phyloP scores from a whole-genome alignment of 2,329 filamentous ascomycete species.

The Magnaporthiopsis incrustans region DNA sequence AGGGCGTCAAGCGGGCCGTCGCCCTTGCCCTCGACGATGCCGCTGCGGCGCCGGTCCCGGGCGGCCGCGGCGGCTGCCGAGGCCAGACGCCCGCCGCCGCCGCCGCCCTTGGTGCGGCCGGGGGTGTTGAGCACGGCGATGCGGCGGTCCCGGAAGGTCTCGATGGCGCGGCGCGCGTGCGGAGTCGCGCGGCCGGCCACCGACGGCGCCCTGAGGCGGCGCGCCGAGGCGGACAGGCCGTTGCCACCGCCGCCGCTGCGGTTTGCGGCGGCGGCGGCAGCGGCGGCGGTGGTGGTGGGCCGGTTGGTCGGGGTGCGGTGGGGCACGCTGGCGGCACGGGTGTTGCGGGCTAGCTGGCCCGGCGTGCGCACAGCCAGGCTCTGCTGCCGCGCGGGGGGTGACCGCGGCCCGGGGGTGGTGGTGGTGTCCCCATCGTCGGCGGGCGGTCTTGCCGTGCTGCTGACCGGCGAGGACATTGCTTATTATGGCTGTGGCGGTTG shows the following conservation, averaged over 20 bases:
- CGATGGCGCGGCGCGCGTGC: constrained; percentile 52
- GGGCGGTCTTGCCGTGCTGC: too few species aligned
- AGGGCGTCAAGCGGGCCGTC: constrained; percentile 38
- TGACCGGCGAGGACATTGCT: too few species aligned
- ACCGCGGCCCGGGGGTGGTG: neutral
- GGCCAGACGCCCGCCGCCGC: constrained; percentile 27
- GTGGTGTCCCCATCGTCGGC: neutral
- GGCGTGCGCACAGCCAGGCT: constrained; percentile 3
- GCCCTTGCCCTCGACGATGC: constrained; percentile 47
- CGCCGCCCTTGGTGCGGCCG: constrained; percentile 28
- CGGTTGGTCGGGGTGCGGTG: constrained; percentile 23
- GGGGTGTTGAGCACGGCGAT: constrained; percentile 50
- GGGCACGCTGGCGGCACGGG: constrained; percentile 1
- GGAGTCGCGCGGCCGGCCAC: constrained; percentile 34
- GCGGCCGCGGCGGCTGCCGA: neutral
- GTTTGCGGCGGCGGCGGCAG: too few species aligned
- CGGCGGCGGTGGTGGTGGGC: constrained; percentile 19
- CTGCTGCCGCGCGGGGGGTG: neutral
- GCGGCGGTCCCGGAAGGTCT: constrained; percentile 50
- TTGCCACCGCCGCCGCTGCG: constrained; percentile 23
- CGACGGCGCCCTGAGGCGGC: constrained; percentile 32
- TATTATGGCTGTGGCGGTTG: too few species aligned
- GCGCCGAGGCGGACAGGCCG: constrained; percentile 38
- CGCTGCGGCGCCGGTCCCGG: constrained; percentile 36
- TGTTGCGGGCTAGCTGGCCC: constrained; percentile 2